Conservation (phyloP, 2,329 filamentous ascomycete species). For the Myriangium duriaei region DNA sequence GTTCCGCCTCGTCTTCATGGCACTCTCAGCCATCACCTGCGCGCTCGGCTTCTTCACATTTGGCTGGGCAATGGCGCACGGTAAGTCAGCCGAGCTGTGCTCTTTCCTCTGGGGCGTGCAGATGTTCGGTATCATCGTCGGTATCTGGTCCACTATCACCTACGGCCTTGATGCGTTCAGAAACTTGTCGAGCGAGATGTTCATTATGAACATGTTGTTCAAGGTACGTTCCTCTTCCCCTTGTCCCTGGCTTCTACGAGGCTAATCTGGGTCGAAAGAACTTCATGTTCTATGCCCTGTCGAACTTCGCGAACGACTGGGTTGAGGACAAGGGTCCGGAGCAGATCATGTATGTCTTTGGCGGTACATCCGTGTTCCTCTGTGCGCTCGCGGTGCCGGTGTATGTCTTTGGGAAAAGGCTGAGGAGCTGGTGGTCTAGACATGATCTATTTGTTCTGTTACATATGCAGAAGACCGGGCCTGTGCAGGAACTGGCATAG, state of each 20-base stretch:
- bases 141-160: slow-evolving; percentile 16
- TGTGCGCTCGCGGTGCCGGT: slow-evolving; percentile 17
- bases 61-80: slow-evolving; percentile 14
- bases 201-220: slow-evolving; percentile 22
- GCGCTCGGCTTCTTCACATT: slow-evolving; percentile 20
- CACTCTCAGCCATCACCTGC: slow-evolving; percentile 11
- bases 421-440: slow-evolving; percentile 13
- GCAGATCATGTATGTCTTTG: slow-evolving; percentile 21
- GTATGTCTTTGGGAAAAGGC: slow-evolving; percentile 19
- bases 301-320: slow-evolving; percentile 20
- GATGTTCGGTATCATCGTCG: slow-evolving; percentile 19
- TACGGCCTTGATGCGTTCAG: slow-evolving; percentile 21
- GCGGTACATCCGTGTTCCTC: slow-evolving; percentile 18
- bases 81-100: slow-evolving; percentile 16
- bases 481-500: slow-evolving; percentile 7
- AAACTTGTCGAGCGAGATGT: slow-evolving; percentile 19
- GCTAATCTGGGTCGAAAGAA: slow-evolving; percentile 13
- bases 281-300: slow-evolving; percentile 21
- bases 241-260: background rate
- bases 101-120: slow-evolving; percentile 20
- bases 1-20: slow-evolving; percentile 19
- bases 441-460: slow-evolving; percentile 13
- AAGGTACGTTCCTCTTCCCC: slow-evolving; percentile 11
- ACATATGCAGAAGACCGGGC: slow-evolving; percentile 12
- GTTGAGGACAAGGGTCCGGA: slow-evolving; percentile 16